Evolutionary conservation across 306 rosid species (phyloP).

Genomic region (Cucumis sativus): DNA sequence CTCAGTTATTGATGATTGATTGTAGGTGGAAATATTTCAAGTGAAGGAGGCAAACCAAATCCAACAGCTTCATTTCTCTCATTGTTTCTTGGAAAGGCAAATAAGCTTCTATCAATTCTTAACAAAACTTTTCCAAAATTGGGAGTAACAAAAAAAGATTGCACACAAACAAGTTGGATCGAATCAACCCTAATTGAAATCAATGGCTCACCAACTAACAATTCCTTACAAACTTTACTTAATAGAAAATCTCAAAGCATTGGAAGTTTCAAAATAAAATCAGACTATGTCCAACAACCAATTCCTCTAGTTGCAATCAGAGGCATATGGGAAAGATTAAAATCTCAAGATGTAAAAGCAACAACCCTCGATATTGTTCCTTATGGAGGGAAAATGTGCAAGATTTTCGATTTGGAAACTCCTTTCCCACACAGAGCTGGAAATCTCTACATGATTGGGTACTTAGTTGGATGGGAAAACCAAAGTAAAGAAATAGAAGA

Average conservation of each 20-base stretch:
- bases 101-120: slow-evolving; percentile 10
- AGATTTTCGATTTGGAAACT: slow-evolving; percentile 31
- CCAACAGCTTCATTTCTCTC: slow-evolving; percentile 17
- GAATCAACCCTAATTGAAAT: slow-evolving; percentile 34
- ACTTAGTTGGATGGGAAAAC: slow-evolving; percentile 29
- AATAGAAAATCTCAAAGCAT: slow-evolving; percentile 20
- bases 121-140: slow-evolving; percentile 28
- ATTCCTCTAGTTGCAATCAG: slow-evolving; percentile 28
- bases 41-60: slow-evolving; percentile 20
- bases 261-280: slow-evolving; percentile 44
- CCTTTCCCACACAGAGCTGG: slow-evolving; percentile 71
- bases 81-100: slow-evolving; percentile 37
- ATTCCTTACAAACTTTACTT: slow-evolving; percentile 28
- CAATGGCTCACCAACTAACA: slow-evolving; percentile 21
- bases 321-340: slow-evolving; percentile 27
- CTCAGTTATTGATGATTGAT: too few species aligned
- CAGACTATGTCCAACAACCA: slow-evolving; percentile 45
- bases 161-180: slow-evolving; percentile 59
- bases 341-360: slow-evolving; percentile 20
- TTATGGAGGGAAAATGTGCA: slow-evolving; percentile 61
- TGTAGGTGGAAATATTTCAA: slow-evolving; percentile 11
- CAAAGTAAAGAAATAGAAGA: slow-evolving; percentile 14
- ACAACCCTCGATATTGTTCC: slow-evolving; percentile 39
- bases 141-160: slow-evolving; percentile 29
- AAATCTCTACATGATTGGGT: slow-evolving; percentile 44